Evolutionary conservation across 441 rosid species (phyloP), one percentile per base, ranked within the genome.

Genomic region (Hura crepitans): DNA sequence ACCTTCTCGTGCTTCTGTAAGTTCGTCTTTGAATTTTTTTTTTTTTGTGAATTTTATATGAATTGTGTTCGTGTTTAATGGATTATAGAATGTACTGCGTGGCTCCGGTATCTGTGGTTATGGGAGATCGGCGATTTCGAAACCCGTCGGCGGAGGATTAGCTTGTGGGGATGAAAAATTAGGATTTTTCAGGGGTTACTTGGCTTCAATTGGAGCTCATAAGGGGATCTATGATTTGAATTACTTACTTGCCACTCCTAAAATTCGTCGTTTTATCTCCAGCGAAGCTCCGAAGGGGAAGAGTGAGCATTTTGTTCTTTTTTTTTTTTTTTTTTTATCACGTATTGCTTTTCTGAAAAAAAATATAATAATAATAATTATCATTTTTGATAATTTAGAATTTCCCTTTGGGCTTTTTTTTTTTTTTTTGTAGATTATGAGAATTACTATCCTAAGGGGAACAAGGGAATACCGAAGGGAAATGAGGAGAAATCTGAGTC

Each of bases 161-260:
- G 53, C 53, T 77, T 73, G 56, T 0, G 66, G 80, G 0, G 80
- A 82, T 60, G 72, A 79, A 74, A 65, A 83, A 53, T 77, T 87
- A 72, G 93, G 87, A 78, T 77, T 80, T 74, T 18, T 85, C 25
- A 90, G 91, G 67, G 79, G 83, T 7, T 88, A 87, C 77, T 79
- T 92, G 54, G 80, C 84, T 72, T 80, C 91, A 5, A 69, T 84
- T 55, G 84, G 84, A 64, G 72, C 80, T 68, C 61, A 45, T 11
- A 80, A 82, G 75, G 77, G 58, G 39, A 69, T 80, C 27, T 62
- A 80, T n/a, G 76, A 82, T 76, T 81, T 81, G 39, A 78, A 76
- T 74, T 77, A 64, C 62, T 62, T 84, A 66, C 74, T 89, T 14
- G 82, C 83, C 5, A 84, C 81, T 84, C 90, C 86, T 66, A 83